These are phyloP conservation scores for Pyrenochaeta sp. DNA, from an alignment of 2,329 filamentous ascomycete genomes.

Conservation along the genomic window DNA sequence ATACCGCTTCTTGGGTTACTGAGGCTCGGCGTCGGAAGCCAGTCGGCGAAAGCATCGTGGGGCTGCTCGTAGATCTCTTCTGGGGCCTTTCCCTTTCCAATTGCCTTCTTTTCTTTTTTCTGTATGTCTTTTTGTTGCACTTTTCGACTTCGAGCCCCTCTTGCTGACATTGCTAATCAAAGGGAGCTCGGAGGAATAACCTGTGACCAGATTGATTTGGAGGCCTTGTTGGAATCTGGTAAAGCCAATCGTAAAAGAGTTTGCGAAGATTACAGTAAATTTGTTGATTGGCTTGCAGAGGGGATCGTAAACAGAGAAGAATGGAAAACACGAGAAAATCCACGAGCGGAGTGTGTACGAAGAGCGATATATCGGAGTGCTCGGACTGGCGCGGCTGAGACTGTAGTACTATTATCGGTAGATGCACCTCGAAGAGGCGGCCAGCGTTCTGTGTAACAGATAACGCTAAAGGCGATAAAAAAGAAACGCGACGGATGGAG, in stretches of 20 bases:
- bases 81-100: conserved; percentile 40
- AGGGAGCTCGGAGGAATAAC: not conserved
- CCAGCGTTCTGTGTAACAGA: conserved; percentile 3
- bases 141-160: conserved; percentile 52
- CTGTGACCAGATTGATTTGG: not conserved
- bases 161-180: conserved; percentile 45
- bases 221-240: not conserved
- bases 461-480: conserved; percentile 3
- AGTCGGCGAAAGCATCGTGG: conserved; percentile 40
- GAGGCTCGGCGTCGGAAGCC: conserved; percentile 33
- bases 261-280: not conserved
- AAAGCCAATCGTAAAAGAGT: not conserved
- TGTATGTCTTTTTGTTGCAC: conserved; percentile 51
- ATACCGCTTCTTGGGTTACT: conserved; percentile 30
- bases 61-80: conserved; percentile 28
- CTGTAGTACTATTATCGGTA: conserved; percentile 14
- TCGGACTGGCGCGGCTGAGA: conserved; percentile 22
- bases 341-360: conserved; percentile 1
- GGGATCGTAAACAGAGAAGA: not conserved
- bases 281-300: no score
- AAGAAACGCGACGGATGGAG: conserved; percentile 15
- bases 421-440: conserved; percentile 4
- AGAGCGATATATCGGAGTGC: conserved; percentile 11
- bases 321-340: conserved; percentile 2
- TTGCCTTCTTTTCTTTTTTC: conserved; percentile 50